Evolutionary conservation across 2,329 filamentous ascomycete genomes (phyloP).

Genomic region (Ophiostoma sp.): DNA sequence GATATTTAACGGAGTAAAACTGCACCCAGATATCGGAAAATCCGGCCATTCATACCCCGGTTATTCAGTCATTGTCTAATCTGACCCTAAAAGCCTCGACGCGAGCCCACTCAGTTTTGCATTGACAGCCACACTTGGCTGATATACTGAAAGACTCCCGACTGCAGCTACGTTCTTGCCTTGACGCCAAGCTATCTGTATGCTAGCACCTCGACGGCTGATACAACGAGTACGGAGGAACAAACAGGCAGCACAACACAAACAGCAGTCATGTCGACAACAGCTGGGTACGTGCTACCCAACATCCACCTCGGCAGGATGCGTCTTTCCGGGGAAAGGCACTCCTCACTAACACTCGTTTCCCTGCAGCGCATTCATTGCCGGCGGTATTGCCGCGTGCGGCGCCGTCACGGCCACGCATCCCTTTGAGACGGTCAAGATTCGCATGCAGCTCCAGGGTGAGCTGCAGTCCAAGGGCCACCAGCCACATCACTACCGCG

Average conservation of each 20-base stretch:
- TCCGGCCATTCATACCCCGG: not conserved
- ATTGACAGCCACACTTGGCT: not conserved
- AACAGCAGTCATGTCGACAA: constrained; percentile 25
- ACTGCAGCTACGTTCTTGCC: no score
- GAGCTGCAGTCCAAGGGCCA: constrained; percentile 83
- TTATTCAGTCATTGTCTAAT: not conserved
- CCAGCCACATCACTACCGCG: constrained; percentile 81
- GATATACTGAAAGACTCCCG: not conserved
- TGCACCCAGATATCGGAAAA: not conserved
- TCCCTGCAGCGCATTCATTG: constrained; percentile 70
- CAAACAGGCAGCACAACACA: not conserved
- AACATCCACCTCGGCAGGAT: constrained; percentile 8
- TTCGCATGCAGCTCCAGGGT: constrained; percentile 93
- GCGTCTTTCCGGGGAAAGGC: not conserved
- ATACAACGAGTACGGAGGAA: not conserved
- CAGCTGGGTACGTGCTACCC: constrained; percentile 23
- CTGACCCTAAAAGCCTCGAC: not conserved
- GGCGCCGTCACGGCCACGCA: constrained; percentile 96
- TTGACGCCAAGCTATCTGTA: no score
- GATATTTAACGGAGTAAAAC: not conserved
- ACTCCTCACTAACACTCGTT: not conserved
- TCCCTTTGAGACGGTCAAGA: constrained; percentile 98
- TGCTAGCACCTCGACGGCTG: no score
- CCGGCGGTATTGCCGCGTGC: constrained; percentile 92
- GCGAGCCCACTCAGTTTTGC: not conserved